Base-by-base conservation (phyloP, 305 asterid species). In the Fraxinus sp. region DNA sequence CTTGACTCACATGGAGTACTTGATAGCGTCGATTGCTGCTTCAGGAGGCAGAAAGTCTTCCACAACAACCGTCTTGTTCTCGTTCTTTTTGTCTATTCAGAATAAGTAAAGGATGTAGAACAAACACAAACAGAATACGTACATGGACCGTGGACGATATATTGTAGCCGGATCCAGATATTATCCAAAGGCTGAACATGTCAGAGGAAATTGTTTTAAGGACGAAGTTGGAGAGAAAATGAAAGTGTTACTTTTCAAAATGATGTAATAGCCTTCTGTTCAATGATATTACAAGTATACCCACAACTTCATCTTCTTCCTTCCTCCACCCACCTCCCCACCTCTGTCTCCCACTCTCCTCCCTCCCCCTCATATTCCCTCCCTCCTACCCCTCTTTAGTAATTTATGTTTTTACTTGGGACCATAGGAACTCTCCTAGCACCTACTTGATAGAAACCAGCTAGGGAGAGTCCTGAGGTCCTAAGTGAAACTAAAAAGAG, bases 41-140 rank as follows among this genome's bases (percentile, higher is more conserved):
- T 87, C 91, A 83, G 96, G 91, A 18, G 97, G 96, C 79, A 94
- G 90, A 84, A 94, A 94, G 82, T 93, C 96, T 86, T 94, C 97
- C 80, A 94, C 98, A 0, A 89, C 95, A 70, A 94, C 97, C 1
- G 91, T 77, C 87, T 93, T 93, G 93, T 93, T 93, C 91, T 94
- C 97, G 64, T 94, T 94, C 90, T 92, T 93, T 46, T 94, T 92
- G 87, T 94, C 98, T 94, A 76, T 88, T 80, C 43, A 75, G 32
- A 18, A 52, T 52, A 83, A 72, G 89, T 87, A 9, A 91, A 91
- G 94, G 91, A 85, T 43, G 59, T 22, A 41, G 57, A 74, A 57
- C 46, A 57, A 28, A 75, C 52, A 24, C 1, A 59, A 55, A 37
- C 35, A 55, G 64, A 55, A 55, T 55, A 55, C 24, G 24, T 55